Evolutionary conservation across 495 filamentous ascomycete species (phyloP).

Genomic region (Lophium mytilinum): DNA sequence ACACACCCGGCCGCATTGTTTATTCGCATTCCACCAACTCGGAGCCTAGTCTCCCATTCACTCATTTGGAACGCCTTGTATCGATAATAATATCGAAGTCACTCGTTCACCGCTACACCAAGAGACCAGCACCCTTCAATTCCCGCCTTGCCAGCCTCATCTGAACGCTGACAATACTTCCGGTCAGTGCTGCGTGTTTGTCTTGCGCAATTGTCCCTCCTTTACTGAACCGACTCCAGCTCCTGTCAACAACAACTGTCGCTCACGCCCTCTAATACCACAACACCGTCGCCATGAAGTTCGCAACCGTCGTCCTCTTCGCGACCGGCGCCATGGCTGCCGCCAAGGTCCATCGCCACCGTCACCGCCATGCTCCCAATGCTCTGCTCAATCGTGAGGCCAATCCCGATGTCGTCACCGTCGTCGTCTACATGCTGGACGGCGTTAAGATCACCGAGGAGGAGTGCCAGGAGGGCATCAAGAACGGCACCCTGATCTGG

Average conservation of each 20-base stretch:
- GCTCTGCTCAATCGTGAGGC: slow-evolving; percentile 22
- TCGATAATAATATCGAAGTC: not conserved
- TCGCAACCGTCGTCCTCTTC: slow-evolving; percentile 20
- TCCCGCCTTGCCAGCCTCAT: too few relatives aligned
- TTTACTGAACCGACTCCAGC: too few relatives aligned
- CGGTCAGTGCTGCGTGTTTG: too few relatives aligned
- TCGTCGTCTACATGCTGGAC: slow-evolving; percentile 31
- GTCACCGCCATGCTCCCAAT: slow-evolving; percentile 31
- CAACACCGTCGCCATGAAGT: slow-evolving; percentile 24
- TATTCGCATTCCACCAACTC: not conserved
- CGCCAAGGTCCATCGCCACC: slow-evolving; percentile 25
- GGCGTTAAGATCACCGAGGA: slow-evolving; percentile 30
- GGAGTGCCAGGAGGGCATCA: slow-evolving; percentile 31
- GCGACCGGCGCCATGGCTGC: slow-evolving; percentile 26
- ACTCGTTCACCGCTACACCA: too few relatives aligned
- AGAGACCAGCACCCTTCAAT: too few relatives aligned
- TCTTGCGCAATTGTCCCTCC: too few relatives aligned
- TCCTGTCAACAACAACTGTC: too few relatives aligned
- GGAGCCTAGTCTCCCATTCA: slow-evolving; percentile 10
- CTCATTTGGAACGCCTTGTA: slow-evolving; percentile 4
- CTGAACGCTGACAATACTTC: too few relatives aligned
- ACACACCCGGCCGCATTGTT: not conserved
- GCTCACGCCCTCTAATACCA: too few relatives aligned
- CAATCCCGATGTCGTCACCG: slow-evolving; percentile 22
- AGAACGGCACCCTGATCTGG: slow-evolving; percentile 32